Evolutionary conservation across 352 stramenopile genomes (phyloP).

Genomic region (Pythium periplocum): DNA sequence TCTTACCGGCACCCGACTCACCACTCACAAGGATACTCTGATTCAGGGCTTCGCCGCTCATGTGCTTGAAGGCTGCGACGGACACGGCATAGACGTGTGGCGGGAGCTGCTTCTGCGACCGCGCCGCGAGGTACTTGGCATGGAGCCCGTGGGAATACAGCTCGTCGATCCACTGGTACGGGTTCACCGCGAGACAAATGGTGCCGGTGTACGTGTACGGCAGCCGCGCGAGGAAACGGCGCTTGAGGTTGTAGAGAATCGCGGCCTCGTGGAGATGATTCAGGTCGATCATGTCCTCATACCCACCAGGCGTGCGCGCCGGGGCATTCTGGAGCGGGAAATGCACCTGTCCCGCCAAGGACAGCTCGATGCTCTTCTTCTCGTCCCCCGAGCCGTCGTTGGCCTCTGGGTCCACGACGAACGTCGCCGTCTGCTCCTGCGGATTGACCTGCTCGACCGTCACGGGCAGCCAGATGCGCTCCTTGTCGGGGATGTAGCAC

Average conservation of each 20-base stretch:
- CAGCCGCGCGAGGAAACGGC: conserved; percentile 63
- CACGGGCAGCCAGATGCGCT: conserved; percentile 65
- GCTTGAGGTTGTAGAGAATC: conserved; percentile 87
- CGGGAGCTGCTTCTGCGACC: conserved; percentile 39
- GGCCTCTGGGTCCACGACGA: conserved; percentile 33
- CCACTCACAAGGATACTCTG: conserved; percentile 86
- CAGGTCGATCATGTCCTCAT: conserved; percentile 78
- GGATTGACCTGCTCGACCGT: conserved; percentile 60
- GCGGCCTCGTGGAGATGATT: conserved; percentile 88
- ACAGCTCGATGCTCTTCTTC: conserved; percentile 24
- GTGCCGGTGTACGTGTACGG: conserved; percentile 96
- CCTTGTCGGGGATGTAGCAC: conserved; percentile 71
- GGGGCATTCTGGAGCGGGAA: conserved; percentile 68
- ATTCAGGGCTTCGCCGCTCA: conserved; percentile 49
- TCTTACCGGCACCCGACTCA: conserved; percentile 90
- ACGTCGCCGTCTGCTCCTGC: conserved; percentile 31
- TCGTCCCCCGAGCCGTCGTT: conserved; percentile 17
- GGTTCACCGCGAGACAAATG: conserved; percentile 96
- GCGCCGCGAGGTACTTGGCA: conserved; percentile 50
- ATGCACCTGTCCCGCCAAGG: conserved; percentile 22
- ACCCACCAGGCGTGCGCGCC: conserved; percentile 16
- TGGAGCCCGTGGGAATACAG: conserved; percentile 71
- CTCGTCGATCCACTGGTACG: conserved; percentile 88
- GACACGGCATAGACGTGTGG: conserved; percentile 73
- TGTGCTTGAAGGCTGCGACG: conserved; percentile 62